Percentiles rank a stretch among this genome's conserved stretches.
Conservation (phyloP, 768 basidiomycete species). For the Royoungia palumana region DNA sequence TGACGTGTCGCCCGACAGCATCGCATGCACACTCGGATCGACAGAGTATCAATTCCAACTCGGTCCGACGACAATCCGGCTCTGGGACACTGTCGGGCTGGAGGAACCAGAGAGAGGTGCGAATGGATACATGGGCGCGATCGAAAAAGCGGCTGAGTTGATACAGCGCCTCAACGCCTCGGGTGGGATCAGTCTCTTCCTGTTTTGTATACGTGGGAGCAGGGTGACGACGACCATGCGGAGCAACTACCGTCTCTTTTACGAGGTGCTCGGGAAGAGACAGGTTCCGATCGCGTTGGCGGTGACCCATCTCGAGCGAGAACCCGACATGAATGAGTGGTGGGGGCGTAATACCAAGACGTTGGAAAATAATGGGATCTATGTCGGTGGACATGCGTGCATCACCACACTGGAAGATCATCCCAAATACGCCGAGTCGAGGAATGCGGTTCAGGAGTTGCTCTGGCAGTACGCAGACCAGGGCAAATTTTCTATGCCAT, state of each 20-base stretch:
- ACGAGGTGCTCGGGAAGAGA: slow-evolving; percentile 37
- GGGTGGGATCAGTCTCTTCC: slow-evolving; percentile 29
- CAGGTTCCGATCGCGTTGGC: slow-evolving; percentile 38
- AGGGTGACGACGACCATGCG: slow-evolving; percentile 27
- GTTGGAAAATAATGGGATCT: slow-evolving; percentile 19
- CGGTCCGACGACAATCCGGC: slow-evolving; percentile 16
- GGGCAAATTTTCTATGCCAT: slow-evolving; percentile 22
- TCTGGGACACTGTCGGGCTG: slow-evolving; percentile 35
- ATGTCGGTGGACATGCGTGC: slow-evolving; percentile 26
- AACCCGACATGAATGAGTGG: slow-evolving; percentile 30
- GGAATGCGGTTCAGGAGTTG: slow-evolving; percentile 18
- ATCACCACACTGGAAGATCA: slow-evolving; percentile 25
- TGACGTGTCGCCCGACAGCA: slow-evolving; percentile 22
- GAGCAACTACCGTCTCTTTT: slow-evolving; percentile 35
- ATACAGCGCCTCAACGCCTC: slow-evolving; percentile 25
- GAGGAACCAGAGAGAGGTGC: slow-evolving; percentile 20
- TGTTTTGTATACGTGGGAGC: slow-evolving; percentile 33
- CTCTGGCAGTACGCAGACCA: slow-evolving; percentile 22
- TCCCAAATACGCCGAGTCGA: slow-evolving; percentile 18
- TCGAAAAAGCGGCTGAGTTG: slow-evolving; percentile 30
- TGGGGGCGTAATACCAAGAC: slow-evolving; percentile 26
- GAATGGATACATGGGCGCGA: slow-evolving; percentile 23
- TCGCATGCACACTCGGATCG: slow-evolving; percentile 31
- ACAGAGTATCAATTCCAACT: slow-evolving; percentile 26
- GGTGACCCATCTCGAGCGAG: slow-evolving; percentile 38